Conservation (phyloP, 768 basidiomycete genomes). For the Panaeolus cyanescens region DNA sequence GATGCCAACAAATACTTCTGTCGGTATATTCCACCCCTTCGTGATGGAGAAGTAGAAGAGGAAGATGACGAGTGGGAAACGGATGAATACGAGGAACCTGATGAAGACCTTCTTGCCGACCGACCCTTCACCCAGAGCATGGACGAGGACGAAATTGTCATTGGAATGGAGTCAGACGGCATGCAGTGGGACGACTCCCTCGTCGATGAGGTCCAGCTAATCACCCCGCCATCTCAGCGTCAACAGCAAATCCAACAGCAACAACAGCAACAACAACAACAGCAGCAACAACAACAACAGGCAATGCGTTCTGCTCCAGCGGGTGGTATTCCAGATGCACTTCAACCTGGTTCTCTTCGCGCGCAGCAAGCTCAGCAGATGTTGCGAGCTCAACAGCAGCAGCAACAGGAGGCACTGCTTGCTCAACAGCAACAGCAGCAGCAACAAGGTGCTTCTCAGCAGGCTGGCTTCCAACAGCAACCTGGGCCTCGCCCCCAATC, state of each 20-base stretch:
- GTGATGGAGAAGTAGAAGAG: conserved; percentile 79
- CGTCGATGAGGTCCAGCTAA: conserved; percentile 43
- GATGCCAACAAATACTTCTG: conserved; percentile 65
- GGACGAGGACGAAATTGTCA: conserved; percentile 29
- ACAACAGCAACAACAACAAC: conserved; percentile 19
- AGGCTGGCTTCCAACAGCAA: conserved; percentile 25
- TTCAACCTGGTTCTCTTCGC: conserved; percentile 34
- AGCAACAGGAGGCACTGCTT: conserved; percentile 23
- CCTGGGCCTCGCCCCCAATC: conserved; percentile 47
- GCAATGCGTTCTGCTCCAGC: conserved; percentile 17
- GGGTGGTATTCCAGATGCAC: conserved; percentile 31
- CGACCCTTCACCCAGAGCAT: conserved; percentile 38
- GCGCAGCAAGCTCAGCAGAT: conserved; percentile 32
- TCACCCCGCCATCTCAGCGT: conserved; percentile 1
- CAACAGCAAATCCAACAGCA: conserved; percentile 28
- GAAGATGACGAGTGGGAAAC: conserved; percentile 69
- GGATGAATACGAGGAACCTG: conserved; percentile 71
- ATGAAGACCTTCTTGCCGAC: conserved; percentile 61
- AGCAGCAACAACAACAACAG: neutral
- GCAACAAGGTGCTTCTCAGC: conserved; percentile 25
- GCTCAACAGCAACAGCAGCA: conserved; percentile 28
- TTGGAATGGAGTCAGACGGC: conserved; percentile 77
- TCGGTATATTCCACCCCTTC: conserved; percentile 81
- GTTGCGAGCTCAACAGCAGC: conserved; percentile 27
- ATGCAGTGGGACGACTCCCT: conserved; percentile 86